Evolutionary conservation across 2,329 filamentous ascomycete species (phyloP), one percentile per base, ranked within the genome.

Genomic region (Pestalotiopsis fici): DNA sequence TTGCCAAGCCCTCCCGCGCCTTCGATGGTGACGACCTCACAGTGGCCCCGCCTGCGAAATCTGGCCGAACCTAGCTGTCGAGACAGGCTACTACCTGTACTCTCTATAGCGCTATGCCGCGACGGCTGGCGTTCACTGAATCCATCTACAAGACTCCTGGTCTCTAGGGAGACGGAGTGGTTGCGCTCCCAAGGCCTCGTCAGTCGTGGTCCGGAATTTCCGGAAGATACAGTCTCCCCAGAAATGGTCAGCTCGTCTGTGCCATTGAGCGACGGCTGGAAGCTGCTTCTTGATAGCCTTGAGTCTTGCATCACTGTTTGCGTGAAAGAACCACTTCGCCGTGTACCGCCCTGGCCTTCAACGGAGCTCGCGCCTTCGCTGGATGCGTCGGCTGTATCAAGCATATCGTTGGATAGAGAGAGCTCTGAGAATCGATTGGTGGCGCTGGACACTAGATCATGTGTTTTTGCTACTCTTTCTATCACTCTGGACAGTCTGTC

Each of bases 401-500:
- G 72, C 18, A 81, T 69, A 3, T 89, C 84, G 68, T 82, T 85
- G 7, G 86, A 86, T n/a, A 88, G 74, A 68, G 88, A 89, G 6
- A 78, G 81, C 56, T 88, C 87, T 0, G 87, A 87, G 67, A 86
- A 83, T 21, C 83, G 82, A 67, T 80, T 82, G 3, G 78, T 69
- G 11, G 78, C 78, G 15, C 80, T 79, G 56, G 79, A 83, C 60
- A 81, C 79, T 57, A 85, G 75, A 9, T 83, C 76, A 67, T 95
- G 92, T 39, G 86, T 90, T 74, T 85, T 89, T 23, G 92, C 88
- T 61, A 94, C 91, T 59, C 89, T 90, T 70, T 97, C 91, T 62
- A 98, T 93, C 43, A 96, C 87, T 71, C 85, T 87, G 50, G 94
- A 80, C 9, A 98, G 87, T 47, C 87, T 87, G 59, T 90, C 84